phyloP scores from a whole-genome alignment of 1,139 yeast species.

The Blastobotrys illinoisensis region DNA sequence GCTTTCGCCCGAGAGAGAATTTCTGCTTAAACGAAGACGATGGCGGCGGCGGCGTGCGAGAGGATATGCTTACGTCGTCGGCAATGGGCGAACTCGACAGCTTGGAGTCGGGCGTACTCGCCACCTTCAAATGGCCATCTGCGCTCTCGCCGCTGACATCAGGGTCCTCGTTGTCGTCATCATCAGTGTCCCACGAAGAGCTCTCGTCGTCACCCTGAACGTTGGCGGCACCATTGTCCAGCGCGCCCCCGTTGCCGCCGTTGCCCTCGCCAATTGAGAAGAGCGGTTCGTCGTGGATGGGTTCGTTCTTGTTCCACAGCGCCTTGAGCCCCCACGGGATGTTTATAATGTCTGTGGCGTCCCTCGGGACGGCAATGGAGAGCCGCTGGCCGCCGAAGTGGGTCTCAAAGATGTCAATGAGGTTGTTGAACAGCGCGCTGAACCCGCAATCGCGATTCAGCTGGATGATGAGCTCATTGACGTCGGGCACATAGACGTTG shows the following conservation, averaged over 20 bases:
- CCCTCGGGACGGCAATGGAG: constrained; percentile 30
- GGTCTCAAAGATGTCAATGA: constrained; percentile 26
- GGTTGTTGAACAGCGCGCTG: constrained; percentile 29
- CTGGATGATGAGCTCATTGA: constrained; percentile 28
- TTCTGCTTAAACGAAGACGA: constrained; percentile 12
- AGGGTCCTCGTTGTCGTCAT: constrained; percentile 11
- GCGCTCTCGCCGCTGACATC: not conserved
- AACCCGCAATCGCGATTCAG: constrained; percentile 31
- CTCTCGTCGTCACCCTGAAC: constrained; percentile 5
- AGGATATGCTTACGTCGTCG: not conserved
- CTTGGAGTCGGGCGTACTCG: not conserved
- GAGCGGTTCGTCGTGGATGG: constrained; percentile 11
- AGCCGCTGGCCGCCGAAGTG: constrained; percentile 30
- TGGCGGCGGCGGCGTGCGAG: not conserved
- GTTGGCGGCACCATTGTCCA: not conserved
- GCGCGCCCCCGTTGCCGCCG: not conserved
- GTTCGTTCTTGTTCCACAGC: constrained; percentile 23
- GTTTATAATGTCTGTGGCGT: constrained; percentile 31
- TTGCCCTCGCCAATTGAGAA: constrained; percentile 4
- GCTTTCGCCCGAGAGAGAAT: constrained; percentile 17
- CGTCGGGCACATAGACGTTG: constrained; percentile 20
- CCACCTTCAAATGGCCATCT: not conserved
- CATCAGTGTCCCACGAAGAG: constrained; percentile 12
- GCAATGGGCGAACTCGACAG: not conserved
- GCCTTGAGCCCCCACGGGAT: constrained; percentile 36